These are phyloP conservation scores for Obelidium mucronatum DNA, from an alignment of 192 early-diverging fungal genomes.

Conservation along the genomic window DNA sequence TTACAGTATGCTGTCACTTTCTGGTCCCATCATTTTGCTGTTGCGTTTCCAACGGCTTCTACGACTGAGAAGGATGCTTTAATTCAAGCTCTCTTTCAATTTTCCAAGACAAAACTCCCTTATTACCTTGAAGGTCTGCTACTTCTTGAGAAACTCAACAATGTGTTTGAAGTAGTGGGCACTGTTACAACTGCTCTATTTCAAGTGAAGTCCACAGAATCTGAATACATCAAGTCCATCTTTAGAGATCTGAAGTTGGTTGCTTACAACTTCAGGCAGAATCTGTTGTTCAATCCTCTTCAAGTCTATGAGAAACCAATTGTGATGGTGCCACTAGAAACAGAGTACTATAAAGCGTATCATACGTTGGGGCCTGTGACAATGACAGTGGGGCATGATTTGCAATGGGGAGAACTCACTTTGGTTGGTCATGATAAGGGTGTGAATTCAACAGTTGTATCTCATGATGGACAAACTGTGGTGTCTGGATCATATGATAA, in stretches of 20 bases:
- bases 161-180: not conserved
- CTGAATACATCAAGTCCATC: not conserved
- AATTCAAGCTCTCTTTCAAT: not conserved
- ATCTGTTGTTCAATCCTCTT: not conserved
- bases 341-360: not conserved
- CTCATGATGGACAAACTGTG: constrained; percentile 15
- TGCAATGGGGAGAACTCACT: not conserved
- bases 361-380: not conserved
- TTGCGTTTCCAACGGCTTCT: not conserved
- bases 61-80: not conserved
- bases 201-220: not conserved
- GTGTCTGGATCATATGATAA: constrained; percentile 29
- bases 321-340: not conserved
- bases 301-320: not conserved
- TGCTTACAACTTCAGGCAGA: not conserved
- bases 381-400: not conserved
- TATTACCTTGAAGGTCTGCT: not conserved
- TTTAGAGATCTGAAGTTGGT: not conserved
- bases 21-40: not conserved
- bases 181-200: not conserved
- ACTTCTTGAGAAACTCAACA: not conserved
- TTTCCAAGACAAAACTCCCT: not conserved
- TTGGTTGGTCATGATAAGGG: constrained; percentile 12
- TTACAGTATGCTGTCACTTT: not conserved
- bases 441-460: constrained; percentile 13